A percentile compares a stretch with the other conserved stretches of the same genome.
These are phyloP conservation scores for Monosporozyma aerobia DNA, from an alignment of 805 yeast genomes.

Conservation along the genomic window DNA sequence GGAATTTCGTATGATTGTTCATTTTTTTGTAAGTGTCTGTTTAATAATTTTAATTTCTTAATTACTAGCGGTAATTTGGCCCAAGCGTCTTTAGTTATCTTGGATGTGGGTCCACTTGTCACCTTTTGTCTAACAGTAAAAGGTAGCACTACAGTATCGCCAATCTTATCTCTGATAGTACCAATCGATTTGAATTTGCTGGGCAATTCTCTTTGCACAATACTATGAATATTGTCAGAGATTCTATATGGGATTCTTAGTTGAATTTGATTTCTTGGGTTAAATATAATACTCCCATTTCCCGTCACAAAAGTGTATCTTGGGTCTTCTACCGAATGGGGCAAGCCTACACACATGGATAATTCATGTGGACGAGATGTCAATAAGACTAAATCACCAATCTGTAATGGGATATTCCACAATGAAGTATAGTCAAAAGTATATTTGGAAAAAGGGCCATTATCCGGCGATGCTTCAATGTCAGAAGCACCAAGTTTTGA, in stretches of 20 bases:
- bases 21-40: conserved; percentile 35
- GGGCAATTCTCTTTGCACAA: conserved; percentile 13
- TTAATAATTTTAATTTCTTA: conserved; percentile 38
- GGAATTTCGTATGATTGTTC: conserved; percentile 36
- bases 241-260: conserved; percentile 43
- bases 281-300: conserved; percentile 48
- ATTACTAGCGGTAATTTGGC: conserved; percentile 32
- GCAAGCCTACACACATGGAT: conserved; percentile 47
- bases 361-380: conserved; percentile 37
- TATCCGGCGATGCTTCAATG: background rate
- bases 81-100: conserved; percentile 36
- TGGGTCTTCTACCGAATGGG: conserved; percentile 40
- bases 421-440: background rate
- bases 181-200: conserved; percentile 28
- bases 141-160: conserved; percentile 27
- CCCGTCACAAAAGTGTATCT: conserved; percentile 48
- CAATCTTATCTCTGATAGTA: conserved; percentile 17
- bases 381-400: conserved; percentile 60
- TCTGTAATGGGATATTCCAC: conserved; percentile 4
- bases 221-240: conserved; percentile 8
- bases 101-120: conserved; percentile 29
- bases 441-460: background rate
- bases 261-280: conserved; percentile 36
- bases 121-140: conserved; percentile 27
- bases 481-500: background rate